phyloP scores from a whole-genome alignment of 1,284 basidiomycete species.

The Trichosporon faecale region DNA sequence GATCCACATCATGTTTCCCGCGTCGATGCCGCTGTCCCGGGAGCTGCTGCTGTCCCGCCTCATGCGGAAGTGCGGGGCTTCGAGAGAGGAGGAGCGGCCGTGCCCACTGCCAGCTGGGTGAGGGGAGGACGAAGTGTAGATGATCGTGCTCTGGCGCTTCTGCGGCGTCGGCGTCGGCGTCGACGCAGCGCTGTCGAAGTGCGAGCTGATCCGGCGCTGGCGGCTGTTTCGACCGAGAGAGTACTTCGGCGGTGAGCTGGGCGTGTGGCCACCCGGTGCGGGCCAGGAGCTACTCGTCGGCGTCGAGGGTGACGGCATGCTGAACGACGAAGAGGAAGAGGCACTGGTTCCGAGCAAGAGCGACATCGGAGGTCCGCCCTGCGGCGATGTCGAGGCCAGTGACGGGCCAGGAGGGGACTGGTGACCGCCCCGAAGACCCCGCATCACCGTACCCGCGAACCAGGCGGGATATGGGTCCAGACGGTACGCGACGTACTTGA shows the following conservation, averaged over 20 bases:
- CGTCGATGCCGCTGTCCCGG: neutral
- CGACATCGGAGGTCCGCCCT: neutral
- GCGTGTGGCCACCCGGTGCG: neutral
- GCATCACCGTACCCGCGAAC: slow-evolving; percentile 3
- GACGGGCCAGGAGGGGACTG: neutral
- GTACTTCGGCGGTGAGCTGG: neutral
- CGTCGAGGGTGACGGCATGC: neutral
- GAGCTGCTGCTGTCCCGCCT: slow-evolving; percentile 1
- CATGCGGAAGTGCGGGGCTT: neutral
- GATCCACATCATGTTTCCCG: neutral
- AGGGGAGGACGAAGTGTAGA: neutral
- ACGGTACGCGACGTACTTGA: slow-evolving; percentile 7
- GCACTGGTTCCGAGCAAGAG: neutral
- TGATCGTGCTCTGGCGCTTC: slow-evolving; percentile 5
- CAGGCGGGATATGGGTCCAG: slow-evolving; percentile 2
- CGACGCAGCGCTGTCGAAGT: neutral
- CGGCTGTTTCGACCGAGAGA: neutral
- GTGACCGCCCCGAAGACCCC: neutral
- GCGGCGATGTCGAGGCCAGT: neutral
- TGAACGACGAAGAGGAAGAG: neutral
- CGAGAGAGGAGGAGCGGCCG: neutral
- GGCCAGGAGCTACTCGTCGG: neutral
- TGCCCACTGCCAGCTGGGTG: neutral
- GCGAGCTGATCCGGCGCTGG: neutral
- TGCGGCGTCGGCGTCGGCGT: neutral